Conservation (phyloP, 805 yeast genomes). For the Scheffersomyces coipomensis region DNA sequence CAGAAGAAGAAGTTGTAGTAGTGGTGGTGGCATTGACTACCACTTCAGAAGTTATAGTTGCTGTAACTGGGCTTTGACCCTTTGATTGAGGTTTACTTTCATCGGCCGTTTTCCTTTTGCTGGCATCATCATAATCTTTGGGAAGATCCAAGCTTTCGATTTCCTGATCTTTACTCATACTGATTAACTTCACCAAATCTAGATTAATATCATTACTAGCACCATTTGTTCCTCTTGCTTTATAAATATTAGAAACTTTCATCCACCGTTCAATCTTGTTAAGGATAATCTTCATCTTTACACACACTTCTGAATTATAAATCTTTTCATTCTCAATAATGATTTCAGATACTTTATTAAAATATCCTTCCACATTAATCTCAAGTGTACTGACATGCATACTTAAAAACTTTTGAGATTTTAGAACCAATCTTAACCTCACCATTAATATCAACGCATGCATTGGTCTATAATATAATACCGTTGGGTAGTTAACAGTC, state of each 20-base stretch:
- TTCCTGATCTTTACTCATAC: conserved; percentile 29
- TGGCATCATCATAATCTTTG: conserved; percentile 8
- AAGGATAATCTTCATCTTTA: conserved; percentile 20
- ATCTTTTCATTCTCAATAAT: conserved; percentile 16
- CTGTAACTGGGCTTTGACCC: neutral
- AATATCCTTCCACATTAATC: conserved; percentile 20
- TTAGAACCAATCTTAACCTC: conserved; percentile 44
- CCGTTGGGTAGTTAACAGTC: conserved; percentile 46
- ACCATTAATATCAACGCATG: conserved; percentile 50
- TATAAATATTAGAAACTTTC: conserved; percentile 16
- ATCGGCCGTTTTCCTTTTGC: neutral
- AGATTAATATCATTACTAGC: neutral
- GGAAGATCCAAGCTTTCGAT: conserved; percentile 29
- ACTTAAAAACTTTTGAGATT: conserved; percentile 33
- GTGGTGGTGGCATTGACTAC: neutral
- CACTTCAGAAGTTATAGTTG: neutral
- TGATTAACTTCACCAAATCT: conserved; percentile 24
- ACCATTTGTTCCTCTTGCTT: conserved; percentile 5
- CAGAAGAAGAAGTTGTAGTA: neutral
- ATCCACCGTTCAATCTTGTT: conserved; percentile 27
- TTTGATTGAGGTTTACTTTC: neutral
- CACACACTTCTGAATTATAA: conserved; percentile 19
- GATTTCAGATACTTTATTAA: conserved; percentile 13
- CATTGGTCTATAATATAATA: conserved; percentile 53
- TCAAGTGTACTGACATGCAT: conserved; percentile 7